Conservation (phyloP, 2,329 filamentous ascomycete species). For the Blastomyces silverae region DNA sequence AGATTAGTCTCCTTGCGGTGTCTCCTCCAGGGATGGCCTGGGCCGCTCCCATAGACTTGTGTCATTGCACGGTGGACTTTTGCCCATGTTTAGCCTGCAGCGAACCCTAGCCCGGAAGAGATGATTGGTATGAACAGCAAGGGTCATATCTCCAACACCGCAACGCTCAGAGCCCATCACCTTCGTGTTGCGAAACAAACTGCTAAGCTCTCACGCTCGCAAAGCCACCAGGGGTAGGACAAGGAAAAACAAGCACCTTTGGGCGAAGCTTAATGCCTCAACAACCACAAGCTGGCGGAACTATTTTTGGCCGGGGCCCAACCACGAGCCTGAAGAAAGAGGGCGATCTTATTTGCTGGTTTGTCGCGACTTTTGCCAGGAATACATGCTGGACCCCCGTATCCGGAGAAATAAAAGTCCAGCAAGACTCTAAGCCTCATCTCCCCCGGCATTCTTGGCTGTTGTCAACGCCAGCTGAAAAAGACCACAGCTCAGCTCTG, state of each 20-base stretch:
- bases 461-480: not conserved
- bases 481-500: too few relatives aligned
- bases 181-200: slow-evolving; percentile 9
- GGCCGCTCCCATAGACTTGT: not conserved
- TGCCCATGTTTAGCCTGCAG: not conserved
- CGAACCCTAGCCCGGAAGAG: not conserved
- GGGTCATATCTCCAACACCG: too few relatives aligned
- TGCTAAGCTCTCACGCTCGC: not conserved
- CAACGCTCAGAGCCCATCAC: not conserved
- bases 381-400: not conserved
- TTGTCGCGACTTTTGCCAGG: not conserved
- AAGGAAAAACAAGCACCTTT: not conserved
- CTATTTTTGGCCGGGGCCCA: not conserved
- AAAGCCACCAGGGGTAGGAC: not conserved
- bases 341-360: not conserved
- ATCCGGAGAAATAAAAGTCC: not conserved
- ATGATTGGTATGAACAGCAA: not conserved
- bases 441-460: not conserved
- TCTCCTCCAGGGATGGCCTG: not conserved
- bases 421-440: not conserved
- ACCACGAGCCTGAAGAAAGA: not conserved
- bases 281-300: not conserved
- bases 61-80: not conserved
- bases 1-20: not conserved
- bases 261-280: not conserved